phyloP scores from a whole-genome alignment of 2,329 filamentous ascomycete genomes.

The Neophaeococcomyces mojaviensis region DNA sequence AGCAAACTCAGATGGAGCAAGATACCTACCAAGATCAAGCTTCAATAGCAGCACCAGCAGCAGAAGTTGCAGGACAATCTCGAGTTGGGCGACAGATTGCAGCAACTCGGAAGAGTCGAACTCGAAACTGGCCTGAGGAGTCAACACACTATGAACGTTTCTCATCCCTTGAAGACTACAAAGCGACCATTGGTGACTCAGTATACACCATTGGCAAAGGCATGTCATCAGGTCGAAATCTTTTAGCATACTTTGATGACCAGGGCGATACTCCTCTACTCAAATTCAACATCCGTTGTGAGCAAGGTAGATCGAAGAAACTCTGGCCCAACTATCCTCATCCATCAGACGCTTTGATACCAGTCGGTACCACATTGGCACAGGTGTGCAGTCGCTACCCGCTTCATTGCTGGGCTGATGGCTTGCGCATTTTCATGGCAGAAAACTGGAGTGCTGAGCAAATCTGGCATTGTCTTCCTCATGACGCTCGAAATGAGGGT shows the following conservation, averaged over 20 bases:
- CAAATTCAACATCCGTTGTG: neutral
- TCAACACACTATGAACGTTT: neutral
- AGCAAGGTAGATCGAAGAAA: neutral
- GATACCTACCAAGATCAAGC: too few relatives aligned
- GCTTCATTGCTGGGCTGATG: conserved; percentile 19
- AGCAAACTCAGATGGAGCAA: neutral
- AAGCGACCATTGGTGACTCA: neutral
- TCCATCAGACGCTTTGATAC: conserved; percentile 7
- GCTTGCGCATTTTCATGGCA: conserved; percentile 16
- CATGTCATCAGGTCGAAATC: conserved; percentile 2
- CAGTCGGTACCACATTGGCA: conserved; percentile 13
- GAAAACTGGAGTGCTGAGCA: conserved; percentile 15
- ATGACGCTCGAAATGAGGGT: conserved; percentile 6
- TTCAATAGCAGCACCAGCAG: too few relatives aligned
- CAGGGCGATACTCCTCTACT: neutral
- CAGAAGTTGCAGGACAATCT: too few relatives aligned
- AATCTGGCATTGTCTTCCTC: conserved; percentile 16
- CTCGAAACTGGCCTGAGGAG: neutral
- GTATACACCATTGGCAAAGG: neutral
- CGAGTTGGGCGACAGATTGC: neutral
- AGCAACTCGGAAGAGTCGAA: conserved; percentile 4
- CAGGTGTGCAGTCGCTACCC: conserved; percentile 15
- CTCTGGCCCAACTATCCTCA: neutral
- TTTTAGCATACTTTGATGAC: conserved; percentile 6
- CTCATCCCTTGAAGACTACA: neutral